Evolutionary conservation across 495 filamentous ascomycete genomes (phyloP).

Genomic region (Tetracladium setigerum): DNA sequence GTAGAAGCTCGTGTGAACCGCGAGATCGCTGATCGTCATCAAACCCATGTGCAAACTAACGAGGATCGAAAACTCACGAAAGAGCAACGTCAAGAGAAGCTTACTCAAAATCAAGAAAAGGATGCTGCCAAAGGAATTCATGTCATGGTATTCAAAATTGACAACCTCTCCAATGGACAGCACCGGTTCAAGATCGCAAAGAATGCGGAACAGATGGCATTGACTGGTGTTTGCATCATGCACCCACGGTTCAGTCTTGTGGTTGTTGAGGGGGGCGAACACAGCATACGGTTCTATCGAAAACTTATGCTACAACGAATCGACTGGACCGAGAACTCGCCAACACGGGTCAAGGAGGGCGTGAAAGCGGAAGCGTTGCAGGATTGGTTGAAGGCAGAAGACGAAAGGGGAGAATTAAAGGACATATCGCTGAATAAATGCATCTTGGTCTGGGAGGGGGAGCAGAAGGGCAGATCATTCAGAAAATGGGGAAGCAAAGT

Average conservation of each 20-base stretch:
- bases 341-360: conserved; percentile 53
- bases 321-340: conserved; percentile 85
- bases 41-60: conserved; percentile 70
- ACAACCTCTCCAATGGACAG: conserved; percentile 78
- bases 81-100: conserved; percentile 81
- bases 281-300: conserved; percentile 72
- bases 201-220: conserved; percentile 79
- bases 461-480: conserved; percentile 69
- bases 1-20: conserved; percentile 89
- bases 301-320: conserved; percentile 90
- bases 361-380: conserved; percentile 50
- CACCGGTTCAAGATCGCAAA: conserved; percentile 89
- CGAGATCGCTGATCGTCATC: conserved; percentile 78
- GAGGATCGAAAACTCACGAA: conserved; percentile 86
- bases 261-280: conserved; percentile 82
- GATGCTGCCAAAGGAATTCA: conserved; percentile 81
- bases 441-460: conserved; percentile 78
- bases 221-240: conserved; percentile 84
- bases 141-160: conserved; percentile 80
- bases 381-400: conserved; percentile 68
- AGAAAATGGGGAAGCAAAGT: conserved; percentile 77
- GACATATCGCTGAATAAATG: conserved; percentile 77
- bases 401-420: conserved; percentile 71
- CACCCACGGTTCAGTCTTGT: conserved; percentile 82
- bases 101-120: conserved; percentile 72